These are phyloP conservation scores for Acrocalymma vagum DNA, from an alignment of 2,329 filamentous ascomycete genomes.

Conservation along the genomic window DNA sequence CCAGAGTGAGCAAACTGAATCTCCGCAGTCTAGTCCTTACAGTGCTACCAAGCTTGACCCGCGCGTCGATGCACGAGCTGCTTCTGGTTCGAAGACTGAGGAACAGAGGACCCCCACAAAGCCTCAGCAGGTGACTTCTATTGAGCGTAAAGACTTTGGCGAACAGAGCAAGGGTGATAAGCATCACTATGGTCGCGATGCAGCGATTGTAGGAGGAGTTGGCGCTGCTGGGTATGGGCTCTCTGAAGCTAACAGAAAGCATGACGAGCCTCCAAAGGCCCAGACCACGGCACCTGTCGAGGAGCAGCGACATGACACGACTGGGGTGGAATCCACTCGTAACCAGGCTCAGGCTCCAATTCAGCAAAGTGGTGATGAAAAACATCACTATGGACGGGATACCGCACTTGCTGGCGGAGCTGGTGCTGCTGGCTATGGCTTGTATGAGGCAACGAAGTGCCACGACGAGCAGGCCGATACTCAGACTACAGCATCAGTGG, in stretches of 20 bases:
- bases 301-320: background rate
- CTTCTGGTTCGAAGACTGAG: slow-evolving; percentile 18
- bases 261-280: slow-evolving; percentile 1
- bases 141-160: too few species aligned
- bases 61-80: slow-evolving; percentile 30
- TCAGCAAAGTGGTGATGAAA: slow-evolving; percentile 11
- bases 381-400: slow-evolving; percentile 36
- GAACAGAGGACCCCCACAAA: too few species aligned
- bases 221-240: slow-evolving; percentile 9
- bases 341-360: background rate
- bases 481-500: too few species aligned
- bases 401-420: slow-evolving; percentile 23
- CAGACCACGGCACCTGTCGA: background rate
- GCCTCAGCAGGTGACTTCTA: too few species aligned
- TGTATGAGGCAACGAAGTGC: slow-evolving; percentile 20
- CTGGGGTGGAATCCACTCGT: background rate
- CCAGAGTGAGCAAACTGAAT: slow-evolving; percentile 12
- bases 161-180: too few species aligned
- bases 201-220: slow-evolving; percentile 19
- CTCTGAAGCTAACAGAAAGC: slow-evolving; percentile 4
- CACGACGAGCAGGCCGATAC: too few species aligned
- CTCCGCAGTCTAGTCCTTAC: slow-evolving; percentile 32
- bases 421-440: slow-evolving; percentile 16
- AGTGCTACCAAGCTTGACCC: slow-evolving; percentile 36
- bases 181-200: slow-evolving; percentile 27